Evolutionary conservation across 2,329 filamentous ascomycete species (phyloP).

Genomic region (Dactylella cylindrospora): DNA sequence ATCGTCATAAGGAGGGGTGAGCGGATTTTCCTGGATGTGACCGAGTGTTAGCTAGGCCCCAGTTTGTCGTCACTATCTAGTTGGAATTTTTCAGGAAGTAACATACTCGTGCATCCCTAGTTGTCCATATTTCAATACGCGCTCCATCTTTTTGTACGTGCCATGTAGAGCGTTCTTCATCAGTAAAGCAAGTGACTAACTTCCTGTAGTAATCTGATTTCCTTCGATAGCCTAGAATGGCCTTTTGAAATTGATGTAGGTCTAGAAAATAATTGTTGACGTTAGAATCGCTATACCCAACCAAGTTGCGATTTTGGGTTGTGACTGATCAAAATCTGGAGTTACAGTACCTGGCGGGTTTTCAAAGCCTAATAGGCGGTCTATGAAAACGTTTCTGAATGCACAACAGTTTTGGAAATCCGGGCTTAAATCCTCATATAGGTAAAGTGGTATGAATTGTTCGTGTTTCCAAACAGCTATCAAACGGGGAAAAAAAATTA

Average conservation of each 20-base stretch:
- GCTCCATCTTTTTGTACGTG: conserved; percentile 10
- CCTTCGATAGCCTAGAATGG: conserved; percentile 20
- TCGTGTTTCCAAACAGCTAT: conserved; percentile 15
- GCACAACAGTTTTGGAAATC: conserved; percentile 28
- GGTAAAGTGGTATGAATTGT: conserved; percentile 32
- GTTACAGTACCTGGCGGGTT: background rate
- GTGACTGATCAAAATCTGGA: background rate
- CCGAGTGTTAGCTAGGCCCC: too few relatives aligned
- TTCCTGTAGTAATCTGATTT: conserved; percentile 20
- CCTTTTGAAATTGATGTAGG: conserved; percentile 26
- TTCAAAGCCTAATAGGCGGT: conserved; percentile 27
- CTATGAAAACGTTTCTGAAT: conserved; percentile 17
- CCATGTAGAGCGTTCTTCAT: conserved; percentile 16
- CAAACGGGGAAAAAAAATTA: too few relatives aligned
- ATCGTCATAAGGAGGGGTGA: conserved; percentile 1
- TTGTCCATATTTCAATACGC: conserved; percentile 29
- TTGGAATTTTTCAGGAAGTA: background rate
- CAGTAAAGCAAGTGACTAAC: conserved; percentile 14
- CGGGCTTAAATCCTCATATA: conserved; percentile 19
- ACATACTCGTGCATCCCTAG: conserved; percentile 11
- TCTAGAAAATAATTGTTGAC: conserved; percentile 6
- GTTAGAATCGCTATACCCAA: too few relatives aligned
- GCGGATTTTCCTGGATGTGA: too few relatives aligned
- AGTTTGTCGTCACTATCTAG: conserved; percentile 5
- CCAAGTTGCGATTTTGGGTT: background rate